phyloP scores from a whole-genome alignment of 2,329 filamentous ascomycete genomes.

The Emmonsia crescens region DNA sequence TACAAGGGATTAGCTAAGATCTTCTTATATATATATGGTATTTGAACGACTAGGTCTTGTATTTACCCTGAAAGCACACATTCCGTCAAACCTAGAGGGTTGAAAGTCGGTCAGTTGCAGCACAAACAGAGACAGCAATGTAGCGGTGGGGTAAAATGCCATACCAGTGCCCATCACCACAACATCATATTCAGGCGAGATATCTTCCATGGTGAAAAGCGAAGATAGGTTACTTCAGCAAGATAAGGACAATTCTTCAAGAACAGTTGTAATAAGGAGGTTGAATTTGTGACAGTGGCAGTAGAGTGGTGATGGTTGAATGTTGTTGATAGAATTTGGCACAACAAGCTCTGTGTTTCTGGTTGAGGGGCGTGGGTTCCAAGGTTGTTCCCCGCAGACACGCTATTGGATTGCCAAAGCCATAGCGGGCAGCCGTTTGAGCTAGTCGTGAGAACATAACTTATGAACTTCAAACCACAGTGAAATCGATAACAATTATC shows the following conservation, averaged over 20 bases:
- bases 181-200: constrained; percentile 96
- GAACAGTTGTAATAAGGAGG: constrained; percentile 9
- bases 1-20: constrained; percentile 12
- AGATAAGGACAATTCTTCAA: constrained; percentile 2
- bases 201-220: constrained; percentile 76
- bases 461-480: not conserved
- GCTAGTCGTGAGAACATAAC: not conserved
- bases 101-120: constrained; percentile 21
- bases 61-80: constrained; percentile 93
- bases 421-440: not conserved
- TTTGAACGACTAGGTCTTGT: not conserved
- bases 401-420: not conserved
- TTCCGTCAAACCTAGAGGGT: constrained; percentile 72
- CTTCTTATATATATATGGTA: not conserved
- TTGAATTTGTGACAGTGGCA: not conserved
- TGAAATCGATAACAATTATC: not conserved
- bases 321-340: not conserved
- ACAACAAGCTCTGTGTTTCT: not conserved
- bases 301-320: not conserved
- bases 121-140: not conserved
- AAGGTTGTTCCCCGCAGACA: not conserved
- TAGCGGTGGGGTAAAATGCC: constrained; percentile 32
- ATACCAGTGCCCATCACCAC: constrained; percentile 95
- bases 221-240: not conserved
- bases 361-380: not conserved